Evolutionary conservation across 306 rosid genomes (phyloP), one percentile per base, ranked within the genome.

Genomic region (Quercus suber): DNA sequence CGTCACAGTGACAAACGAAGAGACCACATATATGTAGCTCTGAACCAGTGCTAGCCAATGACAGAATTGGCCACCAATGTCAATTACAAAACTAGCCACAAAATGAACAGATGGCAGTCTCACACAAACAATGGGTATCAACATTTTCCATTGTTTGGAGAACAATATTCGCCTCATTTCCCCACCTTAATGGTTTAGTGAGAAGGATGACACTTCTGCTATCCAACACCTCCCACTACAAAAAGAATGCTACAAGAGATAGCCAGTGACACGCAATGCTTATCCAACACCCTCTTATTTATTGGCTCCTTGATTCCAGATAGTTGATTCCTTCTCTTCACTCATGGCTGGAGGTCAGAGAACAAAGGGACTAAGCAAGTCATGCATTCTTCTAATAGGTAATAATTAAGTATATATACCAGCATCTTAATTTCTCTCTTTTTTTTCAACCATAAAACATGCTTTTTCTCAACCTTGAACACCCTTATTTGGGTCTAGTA

Each of bases 341-440:
- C 73, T 56, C 70, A 90, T 87, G 97, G 94, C 89, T 30, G 88
- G 85, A 17, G 80, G 77, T 55, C 85, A 72, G 30, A 82, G 60
- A 83, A 18, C 56, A 5, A 85, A 79, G 81, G 63, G 79, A 55
- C 89, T 95, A 61, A 90, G 82, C 72, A 82, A 82, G 79, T 85
- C 99, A 2, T 95, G 98, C 78, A 80, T 92, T 86, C 98, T 95
- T 6, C 98, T 95, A 73, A 90, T 89, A 86, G 97, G 99, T 95
- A 85, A 77, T 25, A 84, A 77, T 30, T 20, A 41, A 43, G 3
- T 67, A 23, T 25, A 14, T 27, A 4, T 63, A 5, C 69, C 13
- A 27, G 6, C 23, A 12, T 75, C 64, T 41, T 33, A 41, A 41
- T 41, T 73, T 4, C 56, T 73, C 49, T 78, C 23, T 60, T 21